Percentiles rank a stretch among this genome's conserved stretches.
phyloP scores from a whole-genome alignment of 1,139 yeast genomes.

The Hyphopichia khmerensis region DNA sequence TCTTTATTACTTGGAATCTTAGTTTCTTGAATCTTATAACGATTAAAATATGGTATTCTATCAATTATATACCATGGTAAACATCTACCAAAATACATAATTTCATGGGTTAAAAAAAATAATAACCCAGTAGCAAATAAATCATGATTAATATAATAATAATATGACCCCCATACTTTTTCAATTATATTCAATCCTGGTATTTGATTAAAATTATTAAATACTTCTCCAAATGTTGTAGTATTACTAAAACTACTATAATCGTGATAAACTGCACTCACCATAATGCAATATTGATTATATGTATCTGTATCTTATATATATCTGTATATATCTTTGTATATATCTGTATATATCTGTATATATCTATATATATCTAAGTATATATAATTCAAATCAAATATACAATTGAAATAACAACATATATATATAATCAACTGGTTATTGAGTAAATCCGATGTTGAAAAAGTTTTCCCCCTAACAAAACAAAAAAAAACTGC shows the following conservation, averaged over 20 bases:
- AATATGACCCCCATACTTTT: constrained; percentile 44
- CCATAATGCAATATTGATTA: background rate
- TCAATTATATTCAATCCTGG: constrained; percentile 28
- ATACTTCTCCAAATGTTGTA: constrained; percentile 38
- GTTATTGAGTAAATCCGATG: too few relatives aligned
- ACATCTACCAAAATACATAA: constrained; percentile 46
- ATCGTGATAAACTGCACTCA: constrained; percentile 35
- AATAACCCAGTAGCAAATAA: constrained; percentile 47
- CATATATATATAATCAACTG: too few relatives aligned
- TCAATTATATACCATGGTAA: constrained; percentile 48
- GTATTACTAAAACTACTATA: constrained; percentile 40
- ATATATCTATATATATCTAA: too few relatives aligned
- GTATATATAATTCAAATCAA: too few relatives aligned
- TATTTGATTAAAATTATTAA: constrained; percentile 33
- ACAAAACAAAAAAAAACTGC: too few relatives aligned
- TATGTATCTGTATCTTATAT: too few relatives aligned
- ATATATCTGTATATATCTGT: too few relatives aligned
- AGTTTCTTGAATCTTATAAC: constrained; percentile 44
- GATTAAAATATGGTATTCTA: constrained; percentile 39
- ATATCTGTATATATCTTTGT: too few relatives aligned
- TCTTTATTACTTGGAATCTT: constrained; percentile 41
- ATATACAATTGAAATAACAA: too few relatives aligned
- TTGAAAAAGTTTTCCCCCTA: too few relatives aligned
- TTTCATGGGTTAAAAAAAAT: constrained; percentile 42
- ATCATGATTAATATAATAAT: constrained; percentile 42